Evolutionary conservation across 2,329 filamentous ascomycete genomes (phyloP).

Genomic region (Fusarium sp.): DNA sequence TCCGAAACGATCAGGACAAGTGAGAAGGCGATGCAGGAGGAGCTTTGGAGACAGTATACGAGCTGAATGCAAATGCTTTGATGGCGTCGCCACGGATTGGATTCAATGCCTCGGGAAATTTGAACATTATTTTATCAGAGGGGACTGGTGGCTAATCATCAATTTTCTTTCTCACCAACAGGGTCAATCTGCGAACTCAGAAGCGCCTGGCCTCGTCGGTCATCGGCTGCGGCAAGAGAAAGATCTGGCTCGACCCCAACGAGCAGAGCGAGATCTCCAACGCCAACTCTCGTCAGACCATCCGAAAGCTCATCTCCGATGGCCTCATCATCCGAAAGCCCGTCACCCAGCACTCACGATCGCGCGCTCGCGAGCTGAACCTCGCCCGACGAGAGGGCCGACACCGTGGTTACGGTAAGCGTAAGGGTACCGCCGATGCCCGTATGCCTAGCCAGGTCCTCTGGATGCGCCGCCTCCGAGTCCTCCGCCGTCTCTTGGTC

Average conservation of each 20-base stretch:
- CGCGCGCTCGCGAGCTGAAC: constrained; percentile 94
- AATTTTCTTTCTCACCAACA: constrained; percentile 59
- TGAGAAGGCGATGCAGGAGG: constrained; percentile 32
- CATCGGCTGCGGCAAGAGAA: constrained; percentile 99
- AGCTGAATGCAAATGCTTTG: constrained; percentile 40
- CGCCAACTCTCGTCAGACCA: constrained; percentile 99
- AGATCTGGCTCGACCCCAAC: constrained; percentile 99
- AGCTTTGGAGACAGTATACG: constrained; percentile 27
- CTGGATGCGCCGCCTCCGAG: constrained; percentile 99
- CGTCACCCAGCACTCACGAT: constrained; percentile 99
- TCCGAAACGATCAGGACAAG: constrained; percentile 37
- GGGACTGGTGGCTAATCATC: constrained; percentile 50
- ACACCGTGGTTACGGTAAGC: constrained; percentile 99
- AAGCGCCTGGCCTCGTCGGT: constrained; percentile 99
- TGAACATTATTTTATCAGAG: constrained; percentile 27
- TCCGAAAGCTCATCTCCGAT: constrained; percentile 99
- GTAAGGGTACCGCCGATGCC: constrained; percentile 99
- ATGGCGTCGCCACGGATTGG: constrained; percentile 33
- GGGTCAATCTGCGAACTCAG: constrained; percentile 99
- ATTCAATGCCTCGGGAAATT: constrained; percentile 18
- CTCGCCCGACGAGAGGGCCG: constrained; percentile 94
- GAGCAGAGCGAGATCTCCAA: constrained; percentile 99
- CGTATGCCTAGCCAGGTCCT: constrained; percentile 99
- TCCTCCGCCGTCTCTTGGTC: constrained; percentile 98
- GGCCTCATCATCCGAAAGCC: constrained; percentile 99